Evolutionary conservation across 257 asterid genomes (phyloP), one percentile per base, ranked within the genome.

Genomic region (Solanum boliviense): DNA sequence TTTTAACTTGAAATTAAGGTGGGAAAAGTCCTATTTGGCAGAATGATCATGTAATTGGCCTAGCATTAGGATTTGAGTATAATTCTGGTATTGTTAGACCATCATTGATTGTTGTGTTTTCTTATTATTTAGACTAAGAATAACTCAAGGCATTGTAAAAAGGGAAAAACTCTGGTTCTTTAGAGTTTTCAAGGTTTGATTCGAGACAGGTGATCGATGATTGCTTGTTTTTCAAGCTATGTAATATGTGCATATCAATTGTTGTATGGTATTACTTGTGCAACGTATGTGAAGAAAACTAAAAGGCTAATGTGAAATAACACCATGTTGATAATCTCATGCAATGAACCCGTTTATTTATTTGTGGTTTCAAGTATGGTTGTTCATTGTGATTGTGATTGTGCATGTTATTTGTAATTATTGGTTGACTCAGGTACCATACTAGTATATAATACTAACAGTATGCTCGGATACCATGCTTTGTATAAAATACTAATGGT

Each of bases 91-190:
- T 56, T 18, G 10, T 56, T 18, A 56, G 10, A 3, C 0, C n/a
- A 56, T 6, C 65, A 6, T 56, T 18, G 65, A 56, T 56, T 56
- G n/a, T 18, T 56, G 9, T 18, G n/a, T 3, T 56, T 56, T 56
- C 2, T 56, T 3, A 18, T 20, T 18, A 56, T 6, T 56, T 56
- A 56, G 65, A 18, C n/a, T 3, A 18, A 18, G 60, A 56, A 56
- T 18, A 56, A 56, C 1, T 18, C 10, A 18, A 56, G 65, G 1
- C 1, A 56, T 56, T 56, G n/a, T 18, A 56, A 56, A 56, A 56
- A 2, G 2, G n/a, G n/a, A 4, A 6, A 56, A 6, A 8, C 4
- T 18, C 23, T 0, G 4, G 1, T 18, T 56, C 4, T 18, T 2
- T 56, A 56, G n/a, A 56, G 65, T 18, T 56, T 56, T 0, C n/a